A percentile compares a stretch with the other conserved stretches of the same genome.
phyloP scores from a whole-genome alignment of 306 rosid genomes.

The Cajanus cajan region DNA sequence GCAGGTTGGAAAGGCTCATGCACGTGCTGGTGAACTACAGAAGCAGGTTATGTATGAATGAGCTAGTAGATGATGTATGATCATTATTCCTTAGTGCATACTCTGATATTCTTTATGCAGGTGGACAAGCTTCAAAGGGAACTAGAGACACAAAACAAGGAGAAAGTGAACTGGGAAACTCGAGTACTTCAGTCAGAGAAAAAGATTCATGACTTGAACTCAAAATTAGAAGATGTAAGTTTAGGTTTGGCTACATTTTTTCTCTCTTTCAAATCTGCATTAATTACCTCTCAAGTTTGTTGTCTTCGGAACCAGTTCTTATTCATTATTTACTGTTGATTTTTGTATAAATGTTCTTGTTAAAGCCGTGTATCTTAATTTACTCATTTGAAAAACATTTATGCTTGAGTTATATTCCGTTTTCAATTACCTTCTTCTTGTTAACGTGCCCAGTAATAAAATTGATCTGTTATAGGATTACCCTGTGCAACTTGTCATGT shows the following conservation, averaged over 20 bases:
- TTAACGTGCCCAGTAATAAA: neutral
- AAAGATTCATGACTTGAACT: conserved; percentile 55
- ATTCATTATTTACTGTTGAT: neutral
- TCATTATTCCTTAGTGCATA: conserved; percentile 3
- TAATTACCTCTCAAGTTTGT: conserved; percentile 6
- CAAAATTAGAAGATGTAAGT: conserved; percentile 64
- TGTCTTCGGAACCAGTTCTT: conserved; percentile 10
- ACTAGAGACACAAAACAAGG: conserved; percentile 50
- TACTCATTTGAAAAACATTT: conserved; percentile 11
- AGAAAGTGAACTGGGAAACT: conserved; percentile 65
- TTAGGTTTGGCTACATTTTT: conserved; percentile 20
- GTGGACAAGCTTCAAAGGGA: conserved; percentile 60
- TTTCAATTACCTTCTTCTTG: neutral
- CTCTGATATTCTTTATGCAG: conserved; percentile 42
- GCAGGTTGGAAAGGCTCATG: conserved; percentile 81
- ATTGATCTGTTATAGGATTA: neutral
- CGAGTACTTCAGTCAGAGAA: conserved; percentile 56
- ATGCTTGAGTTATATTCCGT: neutral
- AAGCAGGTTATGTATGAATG: conserved; percentile 58
- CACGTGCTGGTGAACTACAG: conserved; percentile 82
- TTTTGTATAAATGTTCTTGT: neutral
- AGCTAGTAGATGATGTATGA: conserved; percentile 1
- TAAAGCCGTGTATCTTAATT: conserved; percentile 13
- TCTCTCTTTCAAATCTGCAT: neutral
- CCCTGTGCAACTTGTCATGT: neutral